Conservation (phyloP, 192 early-diverging fungal species). For the Coemansia sp. region DNA sequence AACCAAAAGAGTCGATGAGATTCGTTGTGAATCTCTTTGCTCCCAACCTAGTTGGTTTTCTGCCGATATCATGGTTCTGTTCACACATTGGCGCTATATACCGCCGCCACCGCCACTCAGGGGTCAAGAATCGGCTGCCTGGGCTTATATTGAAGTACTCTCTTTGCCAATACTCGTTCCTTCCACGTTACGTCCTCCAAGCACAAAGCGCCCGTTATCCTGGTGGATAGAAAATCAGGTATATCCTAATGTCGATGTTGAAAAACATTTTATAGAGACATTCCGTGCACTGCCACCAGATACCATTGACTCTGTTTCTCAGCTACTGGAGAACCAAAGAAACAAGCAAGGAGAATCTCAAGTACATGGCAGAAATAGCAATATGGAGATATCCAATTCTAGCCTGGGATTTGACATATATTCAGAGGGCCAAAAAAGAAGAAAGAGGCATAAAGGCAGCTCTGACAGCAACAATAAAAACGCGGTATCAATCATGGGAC, state of each 20-base stretch:
- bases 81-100: conserved; percentile 43
- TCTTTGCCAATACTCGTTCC: conserved; percentile 28
- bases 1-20: conserved; percentile 5
- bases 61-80: conserved; percentile 9
- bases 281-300: conserved; percentile 15
- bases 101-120: conserved; percentile 4
- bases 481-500: conserved; percentile 16
- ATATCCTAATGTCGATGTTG: conserved; percentile 22
- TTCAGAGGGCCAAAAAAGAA: background rate
- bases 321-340: conserved; percentile 13
- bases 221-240: conserved; percentile 37
- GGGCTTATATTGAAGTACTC: conserved; percentile 32
- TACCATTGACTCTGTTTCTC: background rate
- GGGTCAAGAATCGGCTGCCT: conserved; percentile 10
- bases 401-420: background rate
- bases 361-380: background rate
- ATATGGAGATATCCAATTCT: background rate
- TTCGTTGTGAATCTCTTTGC: conserved; percentile 21
- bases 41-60: conserved; percentile 28
- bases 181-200: conserved; percentile 1
- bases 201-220: conserved; percentile 14
- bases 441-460: background rate
- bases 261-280: conserved; percentile 10
- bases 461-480: background rate
- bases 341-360: background rate